Evolutionary conservation across 1,284 basidiomycete genomes (phyloP).

Genomic region (Puccinia coronata): DNA sequence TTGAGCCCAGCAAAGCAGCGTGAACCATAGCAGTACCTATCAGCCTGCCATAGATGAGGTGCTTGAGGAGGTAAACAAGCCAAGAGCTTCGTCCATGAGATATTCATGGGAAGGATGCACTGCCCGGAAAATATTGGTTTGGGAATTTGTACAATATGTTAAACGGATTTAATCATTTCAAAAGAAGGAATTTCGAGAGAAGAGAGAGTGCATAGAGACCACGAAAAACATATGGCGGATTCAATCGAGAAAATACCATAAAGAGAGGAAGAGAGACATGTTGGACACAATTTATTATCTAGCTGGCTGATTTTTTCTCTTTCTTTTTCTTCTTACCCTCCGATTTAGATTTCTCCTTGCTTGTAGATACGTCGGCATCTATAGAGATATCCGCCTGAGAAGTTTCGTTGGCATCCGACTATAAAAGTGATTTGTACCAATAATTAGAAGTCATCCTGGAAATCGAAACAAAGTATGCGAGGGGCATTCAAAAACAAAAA

Average conservation of each 20-base stretch:
- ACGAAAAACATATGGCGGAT: background rate
- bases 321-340: background rate
- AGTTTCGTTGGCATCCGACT: constrained; percentile 60
- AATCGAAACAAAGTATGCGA: background rate
- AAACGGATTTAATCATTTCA: background rate
- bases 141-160: background rate
- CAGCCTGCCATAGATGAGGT: background rate
- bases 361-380: background rate
- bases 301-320: background rate
- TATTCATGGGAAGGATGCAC: background rate
- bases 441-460: background rate
- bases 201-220: background rate
- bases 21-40: background rate
- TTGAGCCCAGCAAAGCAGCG: no score
- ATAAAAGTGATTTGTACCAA: background rate
- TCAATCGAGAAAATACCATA: background rate
- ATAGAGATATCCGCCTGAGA: background rate
- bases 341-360: constrained; percentile 5
- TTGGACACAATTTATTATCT: background rate
- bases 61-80: background rate
- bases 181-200: background rate
- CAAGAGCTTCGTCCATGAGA: background rate
- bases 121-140: background rate
- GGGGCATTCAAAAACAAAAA: background rate
- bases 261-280: background rate